A percentile compares a stretch with the other conserved stretches of the same genome.
Conservation (phyloP, 805 yeast genomes). For the Metschnikowia sp. region DNA sequence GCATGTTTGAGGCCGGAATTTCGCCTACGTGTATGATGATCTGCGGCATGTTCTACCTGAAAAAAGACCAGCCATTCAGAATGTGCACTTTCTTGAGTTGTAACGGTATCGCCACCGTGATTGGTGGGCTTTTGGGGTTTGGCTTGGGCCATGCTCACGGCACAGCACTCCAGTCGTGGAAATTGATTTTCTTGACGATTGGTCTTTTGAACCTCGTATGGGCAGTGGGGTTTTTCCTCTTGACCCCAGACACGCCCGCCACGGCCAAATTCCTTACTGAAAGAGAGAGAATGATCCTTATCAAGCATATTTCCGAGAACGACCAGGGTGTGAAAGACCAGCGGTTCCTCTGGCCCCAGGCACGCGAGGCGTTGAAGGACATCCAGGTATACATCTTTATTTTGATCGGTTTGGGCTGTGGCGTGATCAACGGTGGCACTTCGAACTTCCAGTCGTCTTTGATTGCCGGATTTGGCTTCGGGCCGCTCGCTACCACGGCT, state of each 20-base stretch:
- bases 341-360: slow-evolving; percentile 15
- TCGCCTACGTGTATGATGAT: slow-evolving; percentile 15
- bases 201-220: slow-evolving; percentile 17
- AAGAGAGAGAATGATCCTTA: slow-evolving; percentile 19
- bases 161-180: slow-evolving; percentile 18
- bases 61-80: slow-evolving; percentile 14
- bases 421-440: slow-evolving; percentile 25
- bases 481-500: slow-evolving; percentile 19
- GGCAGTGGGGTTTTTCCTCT: slow-evolving; percentile 17
- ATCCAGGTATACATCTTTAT: slow-evolving; percentile 20
- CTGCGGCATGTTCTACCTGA: slow-evolving; percentile 15
- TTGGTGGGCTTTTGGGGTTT: slow-evolving; percentile 21
- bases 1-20: slow-evolving; percentile 17
- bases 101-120: slow-evolving; percentile 21
- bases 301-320: slow-evolving; percentile 15
- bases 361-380: slow-evolving; percentile 16
- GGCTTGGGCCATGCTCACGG: slow-evolving; percentile 17
- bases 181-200: slow-evolving; percentile 20
- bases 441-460: slow-evolving; percentile 22
- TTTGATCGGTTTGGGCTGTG: slow-evolving; percentile 13
- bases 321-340: slow-evolving; percentile 18
- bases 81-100: slow-evolving; percentile 18
- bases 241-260: slow-evolving; percentile 21
- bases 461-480: slow-evolving; percentile 21
- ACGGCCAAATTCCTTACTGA: slow-evolving; percentile 16